A percentile compares a stretch with the other conserved stretches of the same genome.
Conservation (phyloP, 176 grass and related monocot genomes). For the Phragmites australis region DNA sequence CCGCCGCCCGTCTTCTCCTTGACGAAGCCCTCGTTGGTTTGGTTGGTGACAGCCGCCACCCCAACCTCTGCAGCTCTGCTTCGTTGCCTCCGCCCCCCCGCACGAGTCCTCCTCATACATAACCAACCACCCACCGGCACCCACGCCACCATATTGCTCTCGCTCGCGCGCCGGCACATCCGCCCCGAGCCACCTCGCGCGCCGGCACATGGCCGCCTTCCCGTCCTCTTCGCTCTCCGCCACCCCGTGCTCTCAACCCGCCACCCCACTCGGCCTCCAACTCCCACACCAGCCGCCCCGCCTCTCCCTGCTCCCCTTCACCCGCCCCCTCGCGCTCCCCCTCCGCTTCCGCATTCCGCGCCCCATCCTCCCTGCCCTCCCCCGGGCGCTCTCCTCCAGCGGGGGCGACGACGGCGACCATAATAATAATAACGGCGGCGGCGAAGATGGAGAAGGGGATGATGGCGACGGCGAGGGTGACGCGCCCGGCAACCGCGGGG, state of each 20-base stretch:
- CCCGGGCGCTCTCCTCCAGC: conserved; percentile 26
- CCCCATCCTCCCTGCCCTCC: conserved; percentile 24
- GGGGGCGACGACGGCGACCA: background rate
- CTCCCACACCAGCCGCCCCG: background rate
- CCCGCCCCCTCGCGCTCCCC: conserved; percentile 19
- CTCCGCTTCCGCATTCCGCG: conserved; percentile 35
- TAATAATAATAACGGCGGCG: background rate
- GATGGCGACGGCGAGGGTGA: background rate
- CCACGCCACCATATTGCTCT: background rate
- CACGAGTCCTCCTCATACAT: background rate
- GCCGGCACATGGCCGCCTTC: no score
- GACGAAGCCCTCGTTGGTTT: background rate
- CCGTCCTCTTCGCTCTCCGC: conserved; percentile 27
- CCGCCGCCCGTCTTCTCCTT: no score
- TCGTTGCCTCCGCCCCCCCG: conserved; percentile 26
- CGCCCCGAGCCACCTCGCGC: background rate
- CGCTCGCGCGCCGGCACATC: background rate
- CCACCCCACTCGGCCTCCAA: background rate
- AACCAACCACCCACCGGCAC: background rate
- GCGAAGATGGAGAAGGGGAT: background rate
- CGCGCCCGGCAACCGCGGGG: conserved; percentile 1
- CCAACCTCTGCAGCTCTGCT: background rate
- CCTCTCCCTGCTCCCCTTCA: conserved; percentile 18
- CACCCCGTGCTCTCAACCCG: conserved; percentile 2
- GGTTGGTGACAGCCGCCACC: background rate